Percentiles rank a stretch among this genome's conserved stretches.
These are phyloP conservation scores for Jackrogersella multiformis DNA, from an alignment of 495 filamentous ascomycete genomes.

Conservation along the genomic window DNA sequence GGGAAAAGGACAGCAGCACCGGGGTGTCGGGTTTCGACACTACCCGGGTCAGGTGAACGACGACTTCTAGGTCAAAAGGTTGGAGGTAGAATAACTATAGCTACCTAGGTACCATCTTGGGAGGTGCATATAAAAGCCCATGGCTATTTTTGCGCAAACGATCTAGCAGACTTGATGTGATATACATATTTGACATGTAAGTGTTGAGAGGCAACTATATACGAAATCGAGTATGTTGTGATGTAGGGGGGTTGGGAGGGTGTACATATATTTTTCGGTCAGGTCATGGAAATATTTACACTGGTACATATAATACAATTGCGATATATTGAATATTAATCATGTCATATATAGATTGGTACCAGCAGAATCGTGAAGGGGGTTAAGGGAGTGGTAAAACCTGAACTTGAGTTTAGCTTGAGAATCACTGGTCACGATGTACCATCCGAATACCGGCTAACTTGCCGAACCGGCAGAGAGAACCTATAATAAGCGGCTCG, in stretches of 20 bases:
- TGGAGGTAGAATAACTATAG: background rate
- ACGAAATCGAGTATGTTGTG: background rate
- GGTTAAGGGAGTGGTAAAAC: background rate
- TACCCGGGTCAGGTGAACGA: constrained; percentile 4
- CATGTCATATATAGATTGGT: background rate
- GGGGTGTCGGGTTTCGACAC: background rate
- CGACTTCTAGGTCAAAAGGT: constrained; percentile 3
- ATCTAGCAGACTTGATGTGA: constrained; percentile 1
- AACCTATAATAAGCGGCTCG: constrained; percentile 14
- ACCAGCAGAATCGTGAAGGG: background rate
- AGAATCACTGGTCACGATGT: background rate
- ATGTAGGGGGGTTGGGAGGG: too few species aligned
- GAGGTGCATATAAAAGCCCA: constrained; percentile 4
- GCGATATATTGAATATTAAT: background rate
- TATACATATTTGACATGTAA: constrained; percentile 27
- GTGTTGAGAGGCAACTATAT: constrained; percentile 1
- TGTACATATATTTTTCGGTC: too few species aligned
- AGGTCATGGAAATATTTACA: too few species aligned
- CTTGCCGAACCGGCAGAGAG: constrained; percentile 29
- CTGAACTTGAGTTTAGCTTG: background rate
- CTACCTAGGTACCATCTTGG: background rate
- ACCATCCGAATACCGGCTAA: constrained; percentile 17
- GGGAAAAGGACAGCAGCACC: background rate
- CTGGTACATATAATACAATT: background rate
- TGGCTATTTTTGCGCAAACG: constrained; percentile 1